These are phyloP conservation scores for Litsea cubeba DNA, from an alignment of 164 flowering plant genomes.

Conservation along the genomic window DNA sequence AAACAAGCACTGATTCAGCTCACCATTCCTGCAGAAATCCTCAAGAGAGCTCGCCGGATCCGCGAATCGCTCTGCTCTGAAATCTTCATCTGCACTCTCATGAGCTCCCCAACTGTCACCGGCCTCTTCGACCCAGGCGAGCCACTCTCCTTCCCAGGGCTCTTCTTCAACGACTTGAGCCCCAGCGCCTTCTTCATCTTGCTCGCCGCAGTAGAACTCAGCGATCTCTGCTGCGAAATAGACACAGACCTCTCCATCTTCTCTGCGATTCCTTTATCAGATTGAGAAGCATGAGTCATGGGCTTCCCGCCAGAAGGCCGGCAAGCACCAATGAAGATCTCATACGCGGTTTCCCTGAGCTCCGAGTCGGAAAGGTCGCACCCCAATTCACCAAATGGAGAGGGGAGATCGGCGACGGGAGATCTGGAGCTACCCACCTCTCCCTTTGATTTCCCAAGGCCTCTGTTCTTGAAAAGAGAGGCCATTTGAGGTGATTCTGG, in stretches of 20 bases:
- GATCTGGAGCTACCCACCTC: conserved; percentile 19
- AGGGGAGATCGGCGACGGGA: conserved; percentile 34
- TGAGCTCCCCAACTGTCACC: conserved; percentile 57
- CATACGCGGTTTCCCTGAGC: conserved; percentile 70
- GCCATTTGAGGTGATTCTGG: conserved; percentile 38
- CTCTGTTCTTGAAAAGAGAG: conserved; percentile 59
- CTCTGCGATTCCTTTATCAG: conserved; percentile 10
- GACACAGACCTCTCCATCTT: conserved; percentile 14
- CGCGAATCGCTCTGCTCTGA: conserved; percentile 79
- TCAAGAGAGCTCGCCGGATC: conserved; percentile 59
- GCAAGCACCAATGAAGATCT: conserved; percentile 70
- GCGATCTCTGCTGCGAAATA: conserved; percentile 43
- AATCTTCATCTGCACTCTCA: conserved; percentile 80
- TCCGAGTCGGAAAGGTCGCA: conserved; percentile 50
- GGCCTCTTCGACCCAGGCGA: conserved; percentile 34
- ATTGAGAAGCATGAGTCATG: conserved; percentile 39
- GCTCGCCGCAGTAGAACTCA: conserved; percentile 67
- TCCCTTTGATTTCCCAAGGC: conserved; percentile 56
- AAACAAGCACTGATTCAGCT: not conserved
- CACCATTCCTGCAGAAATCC: conserved; percentile 84
- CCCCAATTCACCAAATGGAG: conserved; percentile 61
- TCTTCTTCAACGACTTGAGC: conserved; percentile 26
- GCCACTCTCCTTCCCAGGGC: conserved; percentile 22
- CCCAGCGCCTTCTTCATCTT: conserved; percentile 77
- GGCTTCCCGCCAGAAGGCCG: conserved; percentile 75